Evolutionary conservation across 129 eudicot species (phyloP).

Genomic region (Escallonia herrerae): DNA sequence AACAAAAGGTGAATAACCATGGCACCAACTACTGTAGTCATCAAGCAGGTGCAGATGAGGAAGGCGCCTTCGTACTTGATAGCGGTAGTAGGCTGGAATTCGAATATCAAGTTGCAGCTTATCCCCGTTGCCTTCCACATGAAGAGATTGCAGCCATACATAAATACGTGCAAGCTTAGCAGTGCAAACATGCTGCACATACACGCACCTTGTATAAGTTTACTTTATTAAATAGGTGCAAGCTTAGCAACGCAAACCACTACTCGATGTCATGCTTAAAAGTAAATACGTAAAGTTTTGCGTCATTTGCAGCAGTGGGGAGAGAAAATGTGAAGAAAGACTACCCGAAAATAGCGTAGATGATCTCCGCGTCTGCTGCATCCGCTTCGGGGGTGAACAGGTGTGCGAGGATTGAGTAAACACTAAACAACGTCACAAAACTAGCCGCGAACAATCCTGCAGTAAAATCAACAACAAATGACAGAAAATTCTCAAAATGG

Average conservation of each 20-base stretch:
- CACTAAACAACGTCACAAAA: slow-evolving; percentile 65
- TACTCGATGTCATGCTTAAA: not conserved
- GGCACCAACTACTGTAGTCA: slow-evolving; percentile 83
- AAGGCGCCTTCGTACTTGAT: slow-evolving; percentile 83
- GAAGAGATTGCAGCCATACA: slow-evolving; percentile 92
- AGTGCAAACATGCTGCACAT: slow-evolving; percentile 78
- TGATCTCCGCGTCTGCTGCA: slow-evolving; percentile 65
- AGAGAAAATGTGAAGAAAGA: not conserved
- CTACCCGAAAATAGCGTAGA: slow-evolving; percentile 89
- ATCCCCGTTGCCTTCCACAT: slow-evolving; percentile 86
- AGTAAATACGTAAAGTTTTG: slow-evolving; percentile 2
- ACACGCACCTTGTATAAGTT: not conserved
- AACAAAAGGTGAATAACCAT: slow-evolving; percentile 81
- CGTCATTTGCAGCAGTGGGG: not conserved
- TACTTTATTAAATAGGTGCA: not conserved
- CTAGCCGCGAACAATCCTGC: slow-evolving; percentile 89
- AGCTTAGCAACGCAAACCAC: not conserved
- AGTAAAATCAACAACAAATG: not conserved
- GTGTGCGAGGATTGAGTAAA: slow-evolving; percentile 83
- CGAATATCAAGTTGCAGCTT: slow-evolving; percentile 81
- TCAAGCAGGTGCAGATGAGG: slow-evolving; percentile 71
- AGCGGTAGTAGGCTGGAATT: slow-evolving; percentile 60
- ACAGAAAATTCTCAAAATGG: not conserved
- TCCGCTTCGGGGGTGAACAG: slow-evolving; percentile 53
- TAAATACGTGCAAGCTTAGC: slow-evolving; percentile 78